Base-by-base conservation (phyloP, 192 early-diverging fungal species). In the Coemansia sp. region DNA sequence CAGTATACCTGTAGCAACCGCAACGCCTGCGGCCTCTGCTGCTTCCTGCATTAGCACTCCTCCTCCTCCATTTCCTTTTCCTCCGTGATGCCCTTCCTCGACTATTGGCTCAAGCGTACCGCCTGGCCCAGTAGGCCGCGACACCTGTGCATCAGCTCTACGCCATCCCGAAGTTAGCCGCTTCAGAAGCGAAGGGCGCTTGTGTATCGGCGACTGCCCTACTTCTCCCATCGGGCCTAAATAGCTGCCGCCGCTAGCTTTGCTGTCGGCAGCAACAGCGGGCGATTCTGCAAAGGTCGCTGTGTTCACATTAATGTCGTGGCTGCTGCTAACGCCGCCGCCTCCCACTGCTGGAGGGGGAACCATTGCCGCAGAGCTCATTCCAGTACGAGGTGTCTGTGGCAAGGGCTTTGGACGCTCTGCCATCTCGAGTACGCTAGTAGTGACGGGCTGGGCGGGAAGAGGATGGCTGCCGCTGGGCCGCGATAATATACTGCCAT, bases 161-260 rank as follows among this genome's bases (percentile, higher is more conserved):
- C 79, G 70, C 79, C 79, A 81, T 6, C 79, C 79, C 8, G 66
- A 56, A 0, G 79, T 81, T 35, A 81, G 61, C 2, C 79, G 74
- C 74, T 73, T 69, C 17, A 81, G 45, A 64, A 81, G 46, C 56
- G 79, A 81, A 23, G 79, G 79, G 17, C 74, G 62, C 45, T 73
- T 71, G 23, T 9, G 49, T 0, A 52, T 7, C 6, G 49, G 49
- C 49, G 6, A 13, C 49, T 22, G 49, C 10, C 9, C 9, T 20
- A 6, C 7, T 25, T 7, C 20, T 25, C 5, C 49, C 2, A 33
- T 9, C 41, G 62, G 25, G 55, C 9, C 52, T 29, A 8, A 9
- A 11, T 15, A 2, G 20, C 48, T 23, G 29, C 42, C 59, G 56
- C 9, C 59, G 15, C 23, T 25, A 3, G 22, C 0, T 20, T 52